Evolutionary conservation across 202 grass and related monocot species (phyloP).

Genomic region (Zoysia matrella): DNA sequence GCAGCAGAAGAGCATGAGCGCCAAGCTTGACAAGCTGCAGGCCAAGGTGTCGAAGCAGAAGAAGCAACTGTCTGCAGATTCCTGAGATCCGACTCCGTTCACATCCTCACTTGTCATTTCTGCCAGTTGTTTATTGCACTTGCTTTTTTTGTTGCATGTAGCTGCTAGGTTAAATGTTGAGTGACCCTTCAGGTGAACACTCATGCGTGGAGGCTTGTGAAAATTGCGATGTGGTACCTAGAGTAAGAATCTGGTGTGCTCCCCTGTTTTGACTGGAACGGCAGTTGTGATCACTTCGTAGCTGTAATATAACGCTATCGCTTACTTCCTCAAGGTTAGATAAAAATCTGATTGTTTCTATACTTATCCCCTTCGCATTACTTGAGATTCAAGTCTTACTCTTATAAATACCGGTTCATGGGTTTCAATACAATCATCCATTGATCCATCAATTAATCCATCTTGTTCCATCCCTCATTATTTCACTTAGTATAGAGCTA

Average conservation of each 20-base stretch:
- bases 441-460: too few relatives aligned
- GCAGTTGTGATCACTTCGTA: conserved; percentile 35
- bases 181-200: conserved; percentile 10
- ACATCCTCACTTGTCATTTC: conserved; percentile 28
- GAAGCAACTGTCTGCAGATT: too few relatives aligned
- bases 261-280: conserved; percentile 32
- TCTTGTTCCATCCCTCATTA: too few relatives aligned
- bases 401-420: too few relatives aligned
- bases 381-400: too few relatives aligned
- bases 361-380: too few relatives aligned
- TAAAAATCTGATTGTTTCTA: too few relatives aligned
- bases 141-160: conserved; percentile 22
- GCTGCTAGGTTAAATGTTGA: conserved; percentile 37
- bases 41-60: too few relatives aligned
- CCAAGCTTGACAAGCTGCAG: conserved; percentile 76
- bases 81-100: neutral
- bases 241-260: neutral
- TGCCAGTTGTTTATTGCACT: conserved; percentile 27
- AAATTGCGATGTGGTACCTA: conserved; percentile 34
- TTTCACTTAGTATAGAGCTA: too few relatives aligned
- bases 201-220: conserved; percentile 20
- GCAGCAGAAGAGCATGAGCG: conserved; percentile 66
- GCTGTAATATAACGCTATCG: neutral
- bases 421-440: too few relatives aligned
- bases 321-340: neutral